These are phyloP conservation scores for Backusella liffmaniae DNA, from an alignment of 192 early-diverging fungal genomes.

Conservation along the genomic window DNA sequence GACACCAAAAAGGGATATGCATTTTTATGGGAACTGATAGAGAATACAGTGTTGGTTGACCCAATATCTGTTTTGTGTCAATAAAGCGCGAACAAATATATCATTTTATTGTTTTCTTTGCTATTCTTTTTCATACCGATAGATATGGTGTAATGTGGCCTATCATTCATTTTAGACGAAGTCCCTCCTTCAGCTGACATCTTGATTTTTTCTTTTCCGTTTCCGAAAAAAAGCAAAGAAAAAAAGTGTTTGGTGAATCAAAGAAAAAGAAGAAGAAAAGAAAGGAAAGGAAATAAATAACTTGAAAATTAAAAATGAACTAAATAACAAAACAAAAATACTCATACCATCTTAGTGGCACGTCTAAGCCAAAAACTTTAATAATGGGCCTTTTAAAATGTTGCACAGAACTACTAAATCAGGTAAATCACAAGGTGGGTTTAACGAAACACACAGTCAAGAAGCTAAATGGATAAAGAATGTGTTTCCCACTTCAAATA, in stretches of 20 bases:
- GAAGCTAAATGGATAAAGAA: neutral
- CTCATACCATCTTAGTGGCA: neutral
- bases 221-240: neutral
- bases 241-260: neutral
- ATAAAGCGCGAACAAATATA: neutral
- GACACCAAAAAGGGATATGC: neutral
- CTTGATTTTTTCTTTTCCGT: neutral
- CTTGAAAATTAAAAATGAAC: neutral
- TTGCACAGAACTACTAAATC: neutral
- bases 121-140: neutral
- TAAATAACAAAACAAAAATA: neutral
- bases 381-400: neutral
- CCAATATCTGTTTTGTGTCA: neutral
- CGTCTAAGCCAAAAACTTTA: constrained; percentile 6
- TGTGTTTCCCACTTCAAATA: neutral
- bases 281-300: neutral
- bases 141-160: neutral
- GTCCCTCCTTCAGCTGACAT: neutral
- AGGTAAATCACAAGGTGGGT: neutral
- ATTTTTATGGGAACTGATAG: neutral
- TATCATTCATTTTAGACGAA: neutral
- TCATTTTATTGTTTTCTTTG: neutral
- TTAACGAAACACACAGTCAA: neutral
- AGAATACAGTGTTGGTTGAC: neutral
- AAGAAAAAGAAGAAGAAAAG: neutral